phyloP scores from a whole-genome alignment of 495 filamentous ascomycete genomes.

The Jackrogersella multiformis region DNA sequence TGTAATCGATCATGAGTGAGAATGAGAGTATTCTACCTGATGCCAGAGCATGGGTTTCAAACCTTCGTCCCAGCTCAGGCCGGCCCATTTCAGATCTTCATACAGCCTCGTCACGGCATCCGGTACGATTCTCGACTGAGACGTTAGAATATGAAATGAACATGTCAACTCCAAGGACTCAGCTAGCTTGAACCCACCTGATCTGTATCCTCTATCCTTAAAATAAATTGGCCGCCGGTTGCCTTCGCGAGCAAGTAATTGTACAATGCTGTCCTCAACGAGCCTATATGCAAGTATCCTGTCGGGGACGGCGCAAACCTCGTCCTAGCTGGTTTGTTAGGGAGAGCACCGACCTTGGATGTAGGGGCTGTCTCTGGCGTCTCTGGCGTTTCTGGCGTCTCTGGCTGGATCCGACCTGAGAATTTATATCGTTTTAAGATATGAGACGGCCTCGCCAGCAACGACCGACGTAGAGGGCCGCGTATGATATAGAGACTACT shows the following conservation, averaged over 20 bases:
- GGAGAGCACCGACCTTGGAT: slow-evolving; percentile 47
- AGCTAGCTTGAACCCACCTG: slow-evolving; percentile 63
- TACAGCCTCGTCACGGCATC: slow-evolving; percentile 80
- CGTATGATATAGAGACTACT: slow-evolving; percentile 36
- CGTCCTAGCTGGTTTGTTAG: slow-evolving; percentile 77
- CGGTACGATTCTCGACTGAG: slow-evolving; percentile 60
- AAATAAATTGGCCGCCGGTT: slow-evolving; percentile 90
- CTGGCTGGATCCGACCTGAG: slow-evolving; percentile 25
- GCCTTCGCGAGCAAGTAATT: slow-evolving; percentile 89
- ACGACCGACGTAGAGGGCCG: slow-evolving; percentile 29
- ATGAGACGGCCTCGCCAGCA: slow-evolving; percentile 20
- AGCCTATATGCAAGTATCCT: slow-evolving; percentile 91
- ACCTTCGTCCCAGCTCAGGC: slow-evolving; percentile 95
- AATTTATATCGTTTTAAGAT: slow-evolving; percentile 39
- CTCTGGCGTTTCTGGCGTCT: neutral
- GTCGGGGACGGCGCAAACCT: slow-evolving; percentile 97
- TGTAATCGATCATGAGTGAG: slow-evolving; percentile 46
- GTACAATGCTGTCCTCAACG: slow-evolving; percentile 88
- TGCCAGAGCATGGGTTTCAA: slow-evolving; percentile 8
- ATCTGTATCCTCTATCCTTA: slow-evolving; percentile 96
- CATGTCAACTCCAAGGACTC: neutral
- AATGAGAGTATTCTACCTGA: slow-evolving; percentile 6
- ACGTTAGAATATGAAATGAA: slow-evolving; percentile 23
- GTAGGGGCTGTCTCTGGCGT: neutral
- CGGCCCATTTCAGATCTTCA: slow-evolving; percentile 86